Percentiles rank a stretch among this genome's conserved stretches.
phyloP scores from a whole-genome alignment of 2,329 filamentous ascomycete species.

The Hypoxylon sp. region DNA sequence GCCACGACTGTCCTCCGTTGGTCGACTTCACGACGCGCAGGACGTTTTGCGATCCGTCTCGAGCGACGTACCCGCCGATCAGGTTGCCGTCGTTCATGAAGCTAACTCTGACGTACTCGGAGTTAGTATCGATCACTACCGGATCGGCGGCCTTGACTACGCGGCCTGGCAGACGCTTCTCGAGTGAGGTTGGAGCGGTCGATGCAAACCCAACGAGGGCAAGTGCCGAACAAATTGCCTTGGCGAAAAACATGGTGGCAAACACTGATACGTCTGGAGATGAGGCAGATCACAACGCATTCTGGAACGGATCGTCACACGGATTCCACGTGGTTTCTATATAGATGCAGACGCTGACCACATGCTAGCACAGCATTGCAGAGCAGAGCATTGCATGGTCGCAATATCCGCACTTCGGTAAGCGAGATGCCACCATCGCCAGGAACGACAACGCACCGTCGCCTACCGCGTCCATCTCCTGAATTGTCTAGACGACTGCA shows the following conservation, averaged over 20 bases:
- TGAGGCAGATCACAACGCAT: constrained; percentile 7
- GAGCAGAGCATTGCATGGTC: not conserved
- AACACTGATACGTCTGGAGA: not conserved
- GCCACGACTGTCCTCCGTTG: constrained; percentile 44
- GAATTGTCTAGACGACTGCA: not conserved
- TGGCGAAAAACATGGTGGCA: constrained; percentile 13
- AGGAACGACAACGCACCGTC: constrained; percentile 1
- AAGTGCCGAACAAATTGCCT: constrained; percentile 10
- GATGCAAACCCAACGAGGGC: constrained; percentile 5
- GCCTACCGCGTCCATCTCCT: not conserved
- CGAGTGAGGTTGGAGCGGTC: constrained; percentile 17
- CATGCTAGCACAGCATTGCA: too few relatives aligned
- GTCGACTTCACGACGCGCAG: constrained; percentile 40
- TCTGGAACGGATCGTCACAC: not conserved
- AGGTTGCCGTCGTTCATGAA: constrained; percentile 39
- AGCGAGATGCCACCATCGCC: not conserved
- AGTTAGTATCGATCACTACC: constrained; percentile 38
- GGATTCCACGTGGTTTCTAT: not conserved
- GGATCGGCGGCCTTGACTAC: constrained; percentile 38
- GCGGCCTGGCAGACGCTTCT: constrained; percentile 29
- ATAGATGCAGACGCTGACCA: not conserved
- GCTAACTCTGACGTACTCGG: constrained; percentile 45
- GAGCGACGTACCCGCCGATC: constrained; percentile 43
- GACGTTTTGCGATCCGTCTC: constrained; percentile 35
- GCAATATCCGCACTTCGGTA: not conserved